Conservation (phyloP, 768 basidiomycete species). For the Megacollybia marginata region DNA sequence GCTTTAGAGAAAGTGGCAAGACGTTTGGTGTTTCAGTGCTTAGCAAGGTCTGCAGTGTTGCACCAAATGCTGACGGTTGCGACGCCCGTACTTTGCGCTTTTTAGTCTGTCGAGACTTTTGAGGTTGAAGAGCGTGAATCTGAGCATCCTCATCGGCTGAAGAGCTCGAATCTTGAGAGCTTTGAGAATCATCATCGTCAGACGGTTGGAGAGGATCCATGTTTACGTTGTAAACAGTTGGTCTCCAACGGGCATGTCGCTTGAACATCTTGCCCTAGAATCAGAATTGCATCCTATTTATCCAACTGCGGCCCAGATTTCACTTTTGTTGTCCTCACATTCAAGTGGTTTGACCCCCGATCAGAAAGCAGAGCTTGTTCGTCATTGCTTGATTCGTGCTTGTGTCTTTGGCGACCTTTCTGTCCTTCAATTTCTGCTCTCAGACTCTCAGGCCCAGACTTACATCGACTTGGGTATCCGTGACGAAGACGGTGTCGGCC, state of each 20-base stretch:
- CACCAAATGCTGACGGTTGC: conserved; percentile 64
- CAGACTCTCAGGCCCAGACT: conserved; percentile 57
- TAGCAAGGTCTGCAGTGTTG: conserved; percentile 65
- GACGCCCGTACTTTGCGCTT: conserved; percentile 84
- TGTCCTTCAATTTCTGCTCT: conserved; percentile 64
- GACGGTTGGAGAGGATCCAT: conserved; percentile 48
- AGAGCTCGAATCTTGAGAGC: neutral
- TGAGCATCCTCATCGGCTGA: conserved; percentile 37
- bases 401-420: conserved; percentile 73
- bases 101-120: conserved; percentile 71
- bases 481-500: conserved; percentile 82
- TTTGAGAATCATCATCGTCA: conserved; percentile 11
- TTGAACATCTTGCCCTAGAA: conserved; percentile 58
- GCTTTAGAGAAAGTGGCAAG: conserved; percentile 72
- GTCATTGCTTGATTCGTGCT: conserved; percentile 68
- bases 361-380: conserved; percentile 64
- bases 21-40: conserved; percentile 64
- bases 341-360: conserved; percentile 54
- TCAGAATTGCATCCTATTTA: conserved; percentile 78
- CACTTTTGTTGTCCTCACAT: conserved; percentile 54
- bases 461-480: conserved; percentile 60
- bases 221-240: neutral
- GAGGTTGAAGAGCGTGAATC: conserved; percentile 41
- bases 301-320: conserved; percentile 57
- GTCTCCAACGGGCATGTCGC: conserved; percentile 11